Conservation (phyloP, 208 protist genomes). For the Trypanosomatidae sp. region DNA sequence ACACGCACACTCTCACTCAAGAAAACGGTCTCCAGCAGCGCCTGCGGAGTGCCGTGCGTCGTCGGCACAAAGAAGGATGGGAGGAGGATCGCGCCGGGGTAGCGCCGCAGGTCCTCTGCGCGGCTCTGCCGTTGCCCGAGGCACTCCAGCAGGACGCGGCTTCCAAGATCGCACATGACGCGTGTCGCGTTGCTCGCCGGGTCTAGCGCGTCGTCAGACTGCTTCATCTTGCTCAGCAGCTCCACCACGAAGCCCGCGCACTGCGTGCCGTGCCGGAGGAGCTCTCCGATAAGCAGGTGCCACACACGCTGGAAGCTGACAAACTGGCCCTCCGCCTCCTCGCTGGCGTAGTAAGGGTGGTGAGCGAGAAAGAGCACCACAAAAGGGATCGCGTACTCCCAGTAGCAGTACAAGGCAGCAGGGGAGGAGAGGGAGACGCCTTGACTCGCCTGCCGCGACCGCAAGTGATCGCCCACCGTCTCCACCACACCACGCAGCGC, state of each 20-base stretch:
- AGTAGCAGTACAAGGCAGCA: too few species aligned
- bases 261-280: slow-evolving; percentile 68
- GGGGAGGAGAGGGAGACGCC: slow-evolving; percentile 46
- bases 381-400: slow-evolving; percentile 83
- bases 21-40: slow-evolving; percentile 45
- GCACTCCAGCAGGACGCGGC: slow-evolving; percentile 59
- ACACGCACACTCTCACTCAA: slow-evolving; percentile 48
- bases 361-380: slow-evolving; percentile 79
- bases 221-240: slow-evolving; percentile 73
- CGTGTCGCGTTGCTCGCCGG: slow-evolving; percentile 41
- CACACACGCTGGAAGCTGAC: slow-evolving; percentile 82
- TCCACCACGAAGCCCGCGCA: slow-evolving; percentile 72
- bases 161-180: slow-evolving; percentile 76
- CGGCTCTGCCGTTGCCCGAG: slow-evolving; percentile 57
- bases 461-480: slow-evolving; percentile 52
- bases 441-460: slow-evolving; percentile 35
- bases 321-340: slow-evolving; percentile 44
- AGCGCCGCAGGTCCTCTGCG: slow-evolving; percentile 60
- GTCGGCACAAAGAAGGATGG: slow-evolving; percentile 65
- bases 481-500: slow-evolving; percentile 49
- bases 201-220: slow-evolving; percentile 66
- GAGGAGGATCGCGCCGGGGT: slow-evolving; percentile 62
- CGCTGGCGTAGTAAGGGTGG: slow-evolving; percentile 69
- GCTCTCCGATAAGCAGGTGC: slow-evolving; percentile 79
- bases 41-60: slow-evolving; percentile 15